These are phyloP conservation scores for Aspergillus clavatus DNA, from an alignment of 2,329 filamentous ascomycete genomes.

Conservation along the genomic window DNA sequence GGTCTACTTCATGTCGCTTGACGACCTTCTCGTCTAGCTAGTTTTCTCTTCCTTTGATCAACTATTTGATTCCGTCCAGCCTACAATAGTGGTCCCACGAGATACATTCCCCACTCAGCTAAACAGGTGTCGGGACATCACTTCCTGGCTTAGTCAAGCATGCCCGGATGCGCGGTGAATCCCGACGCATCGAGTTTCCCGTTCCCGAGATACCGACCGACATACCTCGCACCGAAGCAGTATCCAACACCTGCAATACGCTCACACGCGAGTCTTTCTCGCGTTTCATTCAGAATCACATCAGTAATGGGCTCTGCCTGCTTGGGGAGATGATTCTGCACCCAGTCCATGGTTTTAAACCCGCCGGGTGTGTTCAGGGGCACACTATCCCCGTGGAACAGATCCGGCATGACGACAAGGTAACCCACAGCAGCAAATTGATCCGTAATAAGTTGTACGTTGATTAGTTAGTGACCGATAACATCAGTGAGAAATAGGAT, in stretches of 20 bases:
- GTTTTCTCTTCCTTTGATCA: too few species aligned
- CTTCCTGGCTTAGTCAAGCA: too few species aligned
- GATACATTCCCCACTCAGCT: too few species aligned
- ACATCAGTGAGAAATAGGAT: constrained; percentile 53
- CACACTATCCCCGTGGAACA: constrained; percentile 61
- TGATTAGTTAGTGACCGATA: constrained; percentile 50
- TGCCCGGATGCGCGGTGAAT: too few species aligned
- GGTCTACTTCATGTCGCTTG: too few species aligned
- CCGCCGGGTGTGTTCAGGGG: constrained; percentile 48
- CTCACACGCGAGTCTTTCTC: constrained; percentile 19
- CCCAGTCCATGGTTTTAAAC: constrained; percentile 48
- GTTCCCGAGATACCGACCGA: constrained; percentile 22
- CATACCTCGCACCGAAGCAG: constrained; percentile 52
- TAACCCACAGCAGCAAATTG: constrained; percentile 67
- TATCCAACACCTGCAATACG: constrained; percentile 46
- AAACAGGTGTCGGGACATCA: too few species aligned
- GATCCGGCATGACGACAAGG: constrained; percentile 60
- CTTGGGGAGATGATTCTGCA: constrained; percentile 38
- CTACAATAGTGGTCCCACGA: too few species aligned
- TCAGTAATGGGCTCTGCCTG: constrained; percentile 50
- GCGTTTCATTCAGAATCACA: constrained; percentile 35
- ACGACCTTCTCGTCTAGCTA: too few species aligned
- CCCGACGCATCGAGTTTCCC: constrained; percentile 6
- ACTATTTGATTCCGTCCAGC: too few species aligned
- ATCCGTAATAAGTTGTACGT: constrained; percentile 61